Base-by-base conservation (phyloP, 2,329 filamentous ascomycete species). In the Calonectria multiphialidica region DNA sequence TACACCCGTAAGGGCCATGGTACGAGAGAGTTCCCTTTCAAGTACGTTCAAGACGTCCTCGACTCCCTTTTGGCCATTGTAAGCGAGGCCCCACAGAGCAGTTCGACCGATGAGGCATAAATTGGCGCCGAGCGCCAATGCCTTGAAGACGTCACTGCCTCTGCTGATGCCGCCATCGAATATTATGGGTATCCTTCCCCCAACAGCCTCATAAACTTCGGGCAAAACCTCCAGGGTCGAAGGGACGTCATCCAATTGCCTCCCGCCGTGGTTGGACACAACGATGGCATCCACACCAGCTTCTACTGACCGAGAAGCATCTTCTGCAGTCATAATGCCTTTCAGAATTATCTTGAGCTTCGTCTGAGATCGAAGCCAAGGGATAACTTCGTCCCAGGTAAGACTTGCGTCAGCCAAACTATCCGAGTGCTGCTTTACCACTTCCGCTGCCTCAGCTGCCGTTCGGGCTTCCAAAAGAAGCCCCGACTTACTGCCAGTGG, bases 261-360 rank as follows among this genome's bases (percentile, higher is more conserved):
- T 40, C 5, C 64, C 70, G 15, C 70, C 64, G 25, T 72, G 70
- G 16, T 72, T 72, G 16, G 64, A 68, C 16, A 72, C 65, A 4
- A 68, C 21, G 18, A 72, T 59, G 7, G 28, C 70, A 16, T 68
- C 65, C 10, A 68, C 64, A 2, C 65, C 65, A 15, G 57, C 40
- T 8, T 68, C 30, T 1, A 65, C 13, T 15, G 70, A 49, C 28
- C n/a, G 30, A 1, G 10, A 16, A 13, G 64, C 70, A 37, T 72
- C 70, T 28, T 72, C 70, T 2, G 28, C 57, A 3, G 64, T 72
- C 47, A 69, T 44, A 13, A 72, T 66, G 1, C 70, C 70, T 10
- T 72, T 69, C 10, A 80, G 68, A 3, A 78, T 71, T 30, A 80
- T 79, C 61, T 75, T 74, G 76, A 80, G 77, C 59, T 57, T 75